Evolutionary conservation across 179 eudicot genomes (phyloP).

Genomic region (Actinidia chinensis): DNA sequence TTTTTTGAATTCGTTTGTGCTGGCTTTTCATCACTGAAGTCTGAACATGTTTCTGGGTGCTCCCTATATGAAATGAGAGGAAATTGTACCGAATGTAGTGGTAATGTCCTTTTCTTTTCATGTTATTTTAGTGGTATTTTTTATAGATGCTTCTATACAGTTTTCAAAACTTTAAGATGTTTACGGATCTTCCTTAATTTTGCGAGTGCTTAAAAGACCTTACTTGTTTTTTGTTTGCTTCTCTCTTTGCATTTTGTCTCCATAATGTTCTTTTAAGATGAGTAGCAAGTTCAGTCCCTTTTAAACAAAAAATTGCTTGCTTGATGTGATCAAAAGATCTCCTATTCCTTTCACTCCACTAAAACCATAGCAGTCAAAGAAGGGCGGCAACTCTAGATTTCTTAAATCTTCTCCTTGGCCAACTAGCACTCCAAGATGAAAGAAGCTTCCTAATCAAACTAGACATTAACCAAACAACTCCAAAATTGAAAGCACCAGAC

Average conservation of each 20-base stretch:
- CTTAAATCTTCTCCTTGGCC: no score
- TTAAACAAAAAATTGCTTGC: neutral
- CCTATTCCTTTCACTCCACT: neutral
- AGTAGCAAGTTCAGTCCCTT: neutral
- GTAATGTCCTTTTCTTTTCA: neutral
- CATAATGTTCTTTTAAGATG: neutral
- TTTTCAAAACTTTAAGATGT: neutral
- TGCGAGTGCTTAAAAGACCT: neutral
- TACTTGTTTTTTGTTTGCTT: neutral
- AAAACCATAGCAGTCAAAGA: neutral
- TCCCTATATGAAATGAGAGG: neutral
- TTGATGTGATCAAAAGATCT: neutral
- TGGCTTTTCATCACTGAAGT: conserved; percentile 8
- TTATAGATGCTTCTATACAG: neutral
- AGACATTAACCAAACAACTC: no score
- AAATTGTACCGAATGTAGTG: neutral
- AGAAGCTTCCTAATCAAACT: no score
- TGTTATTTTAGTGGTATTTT: no score
- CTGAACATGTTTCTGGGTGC: neutral
- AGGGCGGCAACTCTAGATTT: no score
- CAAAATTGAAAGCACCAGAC: no score
- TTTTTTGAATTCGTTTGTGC: neutral
- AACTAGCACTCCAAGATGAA: no score
- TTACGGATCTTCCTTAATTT: neutral
- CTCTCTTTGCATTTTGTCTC: neutral